A percentile compares a stretch with the other conserved stretches of the same genome.
These are phyloP conservation scores for Apophysomyces elegans DNA, from an alignment of 371 early-diverging fungal genomes.

Conservation along the genomic window DNA sequence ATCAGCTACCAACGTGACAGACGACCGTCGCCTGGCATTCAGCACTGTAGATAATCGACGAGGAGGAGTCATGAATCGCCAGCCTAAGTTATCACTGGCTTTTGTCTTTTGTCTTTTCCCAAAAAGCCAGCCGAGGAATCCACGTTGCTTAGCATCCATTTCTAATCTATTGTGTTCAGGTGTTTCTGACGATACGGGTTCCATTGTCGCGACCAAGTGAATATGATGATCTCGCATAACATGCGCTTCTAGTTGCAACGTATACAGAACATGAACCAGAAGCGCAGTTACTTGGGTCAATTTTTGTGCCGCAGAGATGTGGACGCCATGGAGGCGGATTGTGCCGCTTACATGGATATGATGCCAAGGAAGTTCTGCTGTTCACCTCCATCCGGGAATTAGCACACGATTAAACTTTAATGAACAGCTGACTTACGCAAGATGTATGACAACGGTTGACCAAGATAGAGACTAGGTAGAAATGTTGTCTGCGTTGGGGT, in stretches of 20 bases:
- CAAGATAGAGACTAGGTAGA: conserved; percentile 26
- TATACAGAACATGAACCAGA: conserved; percentile 55
- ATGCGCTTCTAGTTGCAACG: conserved; percentile 50
- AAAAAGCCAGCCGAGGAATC: conserved; percentile 8
- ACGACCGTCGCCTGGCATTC: conserved; percentile 1
- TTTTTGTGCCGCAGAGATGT: conserved; percentile 1
- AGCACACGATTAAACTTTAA: not conserved
- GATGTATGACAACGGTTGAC: conserved; percentile 17
- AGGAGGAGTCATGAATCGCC: conserved; percentile 5
- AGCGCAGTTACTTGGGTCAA: conserved; percentile 24
- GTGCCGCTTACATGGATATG: conserved; percentile 21
- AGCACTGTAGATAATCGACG: conserved; percentile 1
- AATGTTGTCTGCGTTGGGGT: conserved; percentile 29
- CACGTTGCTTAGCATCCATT: conserved; percentile 23
- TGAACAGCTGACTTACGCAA: conserved; percentile 14
- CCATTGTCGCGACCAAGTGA: not conserved
- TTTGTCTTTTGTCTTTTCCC: not conserved
- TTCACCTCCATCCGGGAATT: conserved; percentile 15
- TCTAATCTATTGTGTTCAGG: not conserved
- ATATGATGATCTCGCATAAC: conserved; percentile 54
- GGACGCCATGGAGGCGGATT: conserved; percentile 22
- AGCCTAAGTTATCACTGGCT: conserved; percentile 10
- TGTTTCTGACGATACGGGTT: not conserved
- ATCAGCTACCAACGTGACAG: not conserved
- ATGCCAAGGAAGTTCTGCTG: conserved; percentile 8